Conservation (phyloP, 2,329 filamentous ascomycete genomes). For the Apiospora malaysiana region DNA sequence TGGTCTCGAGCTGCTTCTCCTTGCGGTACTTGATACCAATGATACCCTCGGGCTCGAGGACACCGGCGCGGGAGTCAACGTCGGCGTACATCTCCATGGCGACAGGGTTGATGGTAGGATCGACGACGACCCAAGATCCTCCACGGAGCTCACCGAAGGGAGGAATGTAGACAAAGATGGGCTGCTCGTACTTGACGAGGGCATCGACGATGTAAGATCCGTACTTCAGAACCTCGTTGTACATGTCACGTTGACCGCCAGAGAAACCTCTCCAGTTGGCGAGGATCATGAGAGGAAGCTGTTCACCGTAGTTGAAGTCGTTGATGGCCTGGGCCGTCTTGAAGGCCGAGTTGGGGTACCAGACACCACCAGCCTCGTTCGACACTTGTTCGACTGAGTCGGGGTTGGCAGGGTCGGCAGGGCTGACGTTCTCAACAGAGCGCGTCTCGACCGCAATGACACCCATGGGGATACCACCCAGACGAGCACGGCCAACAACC, state of each 20-base stretch:
- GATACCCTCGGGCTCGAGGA: slow-evolving; percentile 97
- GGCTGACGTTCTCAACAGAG: slow-evolving; percentile 94
- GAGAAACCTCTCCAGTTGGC: slow-evolving; percentile 99
- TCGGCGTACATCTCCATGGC: slow-evolving; percentile 99
- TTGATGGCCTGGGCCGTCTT: slow-evolving; percentile 99
- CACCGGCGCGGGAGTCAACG: slow-evolving; percentile 91
- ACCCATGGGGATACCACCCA: slow-evolving; percentile 97
- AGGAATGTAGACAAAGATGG: slow-evolving; percentile 98
- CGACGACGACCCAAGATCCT: slow-evolving; percentile 98
- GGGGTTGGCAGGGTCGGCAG: slow-evolving; percentile 95
- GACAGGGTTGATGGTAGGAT: slow-evolving; percentile 95
- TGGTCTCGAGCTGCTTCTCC: slow-evolving; percentile 96
- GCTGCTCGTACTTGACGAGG: slow-evolving; percentile 97
- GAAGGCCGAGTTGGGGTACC: slow-evolving; percentile 99
- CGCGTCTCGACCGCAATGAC: slow-evolving; percentile 97
- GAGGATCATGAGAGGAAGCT: slow-evolving; percentile 97
- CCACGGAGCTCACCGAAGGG: slow-evolving; percentile 95
- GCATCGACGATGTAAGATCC: slow-evolving; percentile 99
- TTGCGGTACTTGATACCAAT: slow-evolving; percentile 98
- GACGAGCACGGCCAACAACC: slow-evolving; percentile 92
- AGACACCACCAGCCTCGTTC: slow-evolving; percentile 96
- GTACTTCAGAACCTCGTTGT: slow-evolving; percentile 99
- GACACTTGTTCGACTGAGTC: slow-evolving; percentile 96
- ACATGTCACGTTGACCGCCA: slow-evolving; percentile 99
- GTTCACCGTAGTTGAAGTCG: slow-evolving; percentile 99